Percentiles rank a stretch among this genome's conserved stretches.
phyloP scores from a whole-genome alignment of 108 stramenopile genomes.

The Aurantiochytrium sp. region DNA sequence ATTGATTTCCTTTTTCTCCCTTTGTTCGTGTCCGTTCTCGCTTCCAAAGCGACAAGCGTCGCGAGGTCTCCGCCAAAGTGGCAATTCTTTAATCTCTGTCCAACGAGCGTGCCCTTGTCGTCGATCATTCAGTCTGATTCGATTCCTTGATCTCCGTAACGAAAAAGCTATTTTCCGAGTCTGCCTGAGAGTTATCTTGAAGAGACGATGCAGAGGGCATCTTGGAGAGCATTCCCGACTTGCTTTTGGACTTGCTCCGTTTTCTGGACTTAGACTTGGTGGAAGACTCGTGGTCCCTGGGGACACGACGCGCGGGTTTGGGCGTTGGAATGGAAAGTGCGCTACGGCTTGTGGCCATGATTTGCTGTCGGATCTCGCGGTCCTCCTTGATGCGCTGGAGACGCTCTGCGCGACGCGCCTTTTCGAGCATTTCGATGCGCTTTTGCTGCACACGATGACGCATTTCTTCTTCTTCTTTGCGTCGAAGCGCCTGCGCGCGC shows the following conservation, averaged over 20 bases:
- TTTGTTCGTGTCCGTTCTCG: neutral
- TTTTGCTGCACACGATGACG: slow-evolving; percentile 25
- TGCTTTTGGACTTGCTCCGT: neutral
- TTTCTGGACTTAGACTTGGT: neutral
- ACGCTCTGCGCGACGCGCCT: neutral
- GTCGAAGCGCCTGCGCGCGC: slow-evolving; percentile 31
- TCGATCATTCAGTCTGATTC: neutral
- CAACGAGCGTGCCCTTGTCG: too few species aligned
- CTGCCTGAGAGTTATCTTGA: neutral
- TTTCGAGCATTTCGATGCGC: slow-evolving; percentile 24
- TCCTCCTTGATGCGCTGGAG: slow-evolving; percentile 25
- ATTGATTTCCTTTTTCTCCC: neutral
- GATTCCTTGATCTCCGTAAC: neutral
- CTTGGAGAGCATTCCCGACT: neutral
- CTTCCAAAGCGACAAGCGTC: neutral
- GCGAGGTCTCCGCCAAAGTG: too few species aligned
- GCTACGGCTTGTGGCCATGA: neutral
- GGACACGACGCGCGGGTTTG: neutral
- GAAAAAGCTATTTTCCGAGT: slow-evolving; percentile 6
- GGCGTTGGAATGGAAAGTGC: neutral
- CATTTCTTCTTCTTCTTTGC: slow-evolving; percentile 47
- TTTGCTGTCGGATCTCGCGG: slow-evolving; percentile 22
- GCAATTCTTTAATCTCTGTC: too few species aligned
- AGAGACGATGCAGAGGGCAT: neutral
- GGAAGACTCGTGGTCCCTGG: too few species aligned